These are phyloP conservation scores for barley (Hordeum vulgare) DNA, from an alignment of 176 grass and related monocot species.

Conservation along the genomic window DNA sequence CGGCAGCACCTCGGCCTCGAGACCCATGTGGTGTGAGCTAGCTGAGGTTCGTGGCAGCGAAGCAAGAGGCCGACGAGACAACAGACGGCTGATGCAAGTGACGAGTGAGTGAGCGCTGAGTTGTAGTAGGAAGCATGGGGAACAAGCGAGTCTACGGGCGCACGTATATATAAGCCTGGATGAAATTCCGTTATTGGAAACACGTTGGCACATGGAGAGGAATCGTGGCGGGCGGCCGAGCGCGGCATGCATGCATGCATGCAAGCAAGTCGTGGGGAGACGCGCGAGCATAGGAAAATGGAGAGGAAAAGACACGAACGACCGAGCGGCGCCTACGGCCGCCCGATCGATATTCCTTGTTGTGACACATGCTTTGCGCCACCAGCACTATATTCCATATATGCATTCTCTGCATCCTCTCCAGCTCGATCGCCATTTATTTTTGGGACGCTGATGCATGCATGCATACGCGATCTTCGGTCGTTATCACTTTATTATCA, in stretches of 20 bases:
- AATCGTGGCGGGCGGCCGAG: neutral
- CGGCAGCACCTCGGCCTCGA: conserved; percentile 21
- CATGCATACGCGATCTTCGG: too few species aligned
- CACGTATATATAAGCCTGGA: conserved; percentile 16
- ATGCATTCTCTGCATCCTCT: too few species aligned
- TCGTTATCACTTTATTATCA: too few species aligned
- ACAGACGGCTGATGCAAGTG: neutral
- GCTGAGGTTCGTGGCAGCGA: neutral
- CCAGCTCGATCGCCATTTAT: too few species aligned
- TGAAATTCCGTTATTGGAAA: conserved; percentile 3
- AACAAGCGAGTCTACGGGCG: neutral
- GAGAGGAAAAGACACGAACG: neutral
- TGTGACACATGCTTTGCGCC: conserved; percentile 39
- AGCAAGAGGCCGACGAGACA: neutral
- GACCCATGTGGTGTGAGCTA: conserved; percentile 24
- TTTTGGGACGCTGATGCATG: too few species aligned
- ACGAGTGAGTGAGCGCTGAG: neutral
- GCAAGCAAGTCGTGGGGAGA: conserved; percentile 5
- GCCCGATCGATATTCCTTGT: conserved; percentile 33
- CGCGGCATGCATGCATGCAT: conserved; percentile 8
- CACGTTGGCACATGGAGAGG: conserved; percentile 23
- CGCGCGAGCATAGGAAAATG: neutral
- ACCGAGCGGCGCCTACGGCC: conserved; percentile 31
- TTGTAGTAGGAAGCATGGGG: conserved; percentile 25
- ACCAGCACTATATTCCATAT: neutral